phyloP scores from a whole-genome alignment of 345 rosid species.

The Dipteronia sinensis region DNA sequence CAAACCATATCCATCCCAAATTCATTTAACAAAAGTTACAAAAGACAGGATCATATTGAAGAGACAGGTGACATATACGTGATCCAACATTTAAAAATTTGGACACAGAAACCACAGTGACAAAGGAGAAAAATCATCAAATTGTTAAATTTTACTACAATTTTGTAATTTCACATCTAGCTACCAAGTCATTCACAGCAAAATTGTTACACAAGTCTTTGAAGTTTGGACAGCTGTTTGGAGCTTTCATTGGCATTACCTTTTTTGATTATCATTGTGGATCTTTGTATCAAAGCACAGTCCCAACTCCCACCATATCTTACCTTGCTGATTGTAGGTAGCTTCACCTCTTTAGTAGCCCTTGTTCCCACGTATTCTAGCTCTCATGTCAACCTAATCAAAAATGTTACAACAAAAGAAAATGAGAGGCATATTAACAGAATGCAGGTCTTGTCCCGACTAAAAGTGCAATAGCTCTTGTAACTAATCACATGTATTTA shows the following conservation, averaged over 20 bases:
- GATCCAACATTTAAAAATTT: too few species aligned
- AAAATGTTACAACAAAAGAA: not conserved
- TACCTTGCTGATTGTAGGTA: not conserved
- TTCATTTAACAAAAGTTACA: not conserved
- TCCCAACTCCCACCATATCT: not conserved
- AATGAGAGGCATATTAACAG: not conserved
- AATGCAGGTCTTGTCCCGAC: not conserved
- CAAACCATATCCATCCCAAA: too few species aligned
- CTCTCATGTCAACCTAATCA: slow-evolving; percentile 94
- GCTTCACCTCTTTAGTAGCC: slow-evolving; percentile 53
- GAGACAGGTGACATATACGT: too few species aligned
- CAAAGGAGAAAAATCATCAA: not conserved
- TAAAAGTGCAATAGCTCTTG: not conserved
- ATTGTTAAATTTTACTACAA: not conserved
- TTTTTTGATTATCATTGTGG: too few species aligned
- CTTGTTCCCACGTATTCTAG: slow-evolving; percentile 94
- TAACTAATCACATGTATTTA: not conserved
- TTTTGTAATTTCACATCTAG: not conserved
- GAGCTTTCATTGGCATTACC: not conserved
- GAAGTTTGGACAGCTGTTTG: not conserved
- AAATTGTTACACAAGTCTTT: not conserved
- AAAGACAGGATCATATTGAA: not conserved
- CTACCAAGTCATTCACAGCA: not conserved
- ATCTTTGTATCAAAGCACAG: not conserved
- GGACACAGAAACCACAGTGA: not conserved